Conservation (phyloP, 768 basidiomycete genomes). For the Suillus subluteus region DNA sequence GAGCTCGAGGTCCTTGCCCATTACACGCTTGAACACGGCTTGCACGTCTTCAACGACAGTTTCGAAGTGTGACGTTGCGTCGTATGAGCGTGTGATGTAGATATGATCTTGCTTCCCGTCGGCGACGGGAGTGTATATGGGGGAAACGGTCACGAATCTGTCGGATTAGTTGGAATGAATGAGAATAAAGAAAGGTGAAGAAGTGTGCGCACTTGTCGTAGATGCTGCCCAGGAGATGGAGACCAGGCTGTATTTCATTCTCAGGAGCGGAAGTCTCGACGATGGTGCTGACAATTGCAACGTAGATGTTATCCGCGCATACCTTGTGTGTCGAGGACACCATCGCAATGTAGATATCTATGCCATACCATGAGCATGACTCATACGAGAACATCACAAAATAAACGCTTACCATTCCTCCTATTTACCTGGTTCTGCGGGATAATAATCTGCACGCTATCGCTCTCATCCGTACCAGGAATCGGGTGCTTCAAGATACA, state of each 20-base stretch:
- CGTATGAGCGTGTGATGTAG: constrained; percentile 97
- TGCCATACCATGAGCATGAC: constrained; percentile 12
- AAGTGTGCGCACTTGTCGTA: constrained; percentile 79
- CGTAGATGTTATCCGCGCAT: constrained; percentile 91
- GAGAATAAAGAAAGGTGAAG: neutral
- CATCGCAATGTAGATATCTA: constrained; percentile 98
- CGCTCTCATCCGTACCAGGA: constrained; percentile 93
- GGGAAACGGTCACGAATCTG: constrained; percentile 89
- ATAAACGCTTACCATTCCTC: constrained; percentile 72
- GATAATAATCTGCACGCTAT: constrained; percentile 97
- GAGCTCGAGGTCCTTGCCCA: constrained; percentile 76
- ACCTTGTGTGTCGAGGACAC: constrained; percentile 98
- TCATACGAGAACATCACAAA: neutral
- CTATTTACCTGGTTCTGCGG: constrained; percentile 97
- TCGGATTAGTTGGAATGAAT: constrained; percentile 16
- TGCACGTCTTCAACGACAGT: constrained; percentile 97
- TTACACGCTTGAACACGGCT: constrained; percentile 92
- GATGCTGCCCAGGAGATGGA: constrained; percentile 89
- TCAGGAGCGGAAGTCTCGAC: constrained; percentile 95
- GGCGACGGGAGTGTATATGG: constrained; percentile 88
- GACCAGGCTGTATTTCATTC: constrained; percentile 88
- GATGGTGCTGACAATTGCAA: constrained; percentile 98
- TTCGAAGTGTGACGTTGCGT: constrained; percentile 99
- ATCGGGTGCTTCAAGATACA: constrained; percentile 98
- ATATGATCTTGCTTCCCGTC: constrained; percentile 85